These are phyloP conservation scores for Gilbertella persicaria DNA, from an alignment of 371 early-diverging fungal genomes.

Conservation along the genomic window DNA sequence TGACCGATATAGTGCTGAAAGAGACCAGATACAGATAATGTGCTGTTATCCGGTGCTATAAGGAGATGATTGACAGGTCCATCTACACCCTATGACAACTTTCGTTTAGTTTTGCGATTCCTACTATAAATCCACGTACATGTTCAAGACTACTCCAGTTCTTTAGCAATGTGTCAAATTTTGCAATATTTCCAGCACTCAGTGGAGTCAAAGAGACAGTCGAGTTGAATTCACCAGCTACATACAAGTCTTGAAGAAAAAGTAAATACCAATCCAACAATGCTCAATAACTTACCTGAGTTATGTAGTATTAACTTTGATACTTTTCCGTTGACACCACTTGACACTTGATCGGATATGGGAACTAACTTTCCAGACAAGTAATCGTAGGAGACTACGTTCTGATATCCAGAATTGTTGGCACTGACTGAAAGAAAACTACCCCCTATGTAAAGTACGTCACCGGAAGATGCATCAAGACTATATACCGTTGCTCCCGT, in stretches of 20 bases:
- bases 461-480: constrained; percentile 34
- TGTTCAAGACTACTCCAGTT: constrained; percentile 26
- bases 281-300: constrained; percentile 21
- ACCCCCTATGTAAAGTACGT: constrained; percentile 42
- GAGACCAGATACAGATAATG: constrained; percentile 33
- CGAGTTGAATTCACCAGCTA: constrained; percentile 36
- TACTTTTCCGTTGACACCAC: constrained; percentile 31
- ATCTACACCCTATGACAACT: constrained; percentile 29
- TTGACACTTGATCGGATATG: constrained; percentile 5
- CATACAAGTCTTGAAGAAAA: constrained; percentile 24
- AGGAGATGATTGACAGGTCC: constrained; percentile 32
- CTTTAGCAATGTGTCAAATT: constrained; percentile 16
- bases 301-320: constrained; percentile 12
- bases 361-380: constrained; percentile 11
- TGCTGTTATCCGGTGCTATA: constrained; percentile 18
- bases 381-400: constrained; percentile 35
- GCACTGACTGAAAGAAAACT: constrained; percentile 24
- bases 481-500: constrained; percentile 31
- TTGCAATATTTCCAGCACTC: constrained; percentile 23
- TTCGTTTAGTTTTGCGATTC: not conserved
- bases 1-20: not conserved
- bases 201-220: constrained; percentile 3
- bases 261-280: not conserved
- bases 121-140: constrained; percentile 12
- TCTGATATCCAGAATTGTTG: constrained; percentile 26